Evolutionary conservation across 768 basidiomycete species (phyloP), one percentile per base, ranked within the genome.

Genomic region (Vishniacozyma victoriae): DNA sequence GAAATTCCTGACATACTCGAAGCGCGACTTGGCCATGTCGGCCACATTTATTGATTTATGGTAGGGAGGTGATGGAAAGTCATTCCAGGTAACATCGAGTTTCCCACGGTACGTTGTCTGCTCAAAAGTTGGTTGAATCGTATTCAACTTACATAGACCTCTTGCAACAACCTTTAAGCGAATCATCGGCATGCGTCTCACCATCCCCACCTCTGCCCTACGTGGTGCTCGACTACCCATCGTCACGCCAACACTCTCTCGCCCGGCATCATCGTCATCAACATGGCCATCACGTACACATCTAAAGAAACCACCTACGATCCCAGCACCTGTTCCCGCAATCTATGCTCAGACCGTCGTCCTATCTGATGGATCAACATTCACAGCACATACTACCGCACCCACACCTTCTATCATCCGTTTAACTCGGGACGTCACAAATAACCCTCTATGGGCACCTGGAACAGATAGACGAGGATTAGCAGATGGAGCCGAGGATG

Each of bases 21-120:
- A 99, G 63, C 82, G 85, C n/a, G 87, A 85, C 59, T 86, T 87
- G 13, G 93, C 90, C 93, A 99, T 96, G 13, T 2, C 33, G 46
- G 25, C 12, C 14, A 27, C 19, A 33, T 33, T 33, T n/a, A n/a
- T n/a, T n/a, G n/a, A n/a, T n/a, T n/a, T 48, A 22, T 40, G 41
- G 29, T 40, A 48, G n/a, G 33, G 15, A 15, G n/a, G 26, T 13
- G 19, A 12, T 12, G 11, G 5, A 9, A 42, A 42, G 18, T 42
- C 5, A 20, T 12, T 41, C 27, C 7, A 24, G 18, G 23, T 15
- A 11, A 20, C 6, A 29, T 5, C 18, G 23, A 43, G 41, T 49
- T 49, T 49, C 48, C 48, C 48, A 49, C 48, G 48, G 41, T 49
- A n/a, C n/a, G n/a, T n/a, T n/a, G n/a, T n/a, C n/a, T n/a, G n/a